phyloP scores from a whole-genome alignment of 169 alveolate genomes.

The Plasmodium billcollinsi region DNA sequence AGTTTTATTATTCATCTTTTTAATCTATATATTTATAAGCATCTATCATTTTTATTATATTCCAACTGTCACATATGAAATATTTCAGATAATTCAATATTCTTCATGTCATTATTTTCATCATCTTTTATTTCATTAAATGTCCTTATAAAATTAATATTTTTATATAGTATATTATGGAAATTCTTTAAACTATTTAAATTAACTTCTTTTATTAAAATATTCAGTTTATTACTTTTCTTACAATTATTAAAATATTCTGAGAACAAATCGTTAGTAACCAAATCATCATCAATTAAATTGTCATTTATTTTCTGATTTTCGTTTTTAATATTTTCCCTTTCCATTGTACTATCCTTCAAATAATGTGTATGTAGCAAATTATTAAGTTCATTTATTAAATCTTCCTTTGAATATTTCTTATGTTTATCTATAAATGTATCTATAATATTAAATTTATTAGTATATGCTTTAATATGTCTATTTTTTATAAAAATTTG shows the following conservation, averaged over 20 bases:
- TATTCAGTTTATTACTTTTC: conserved; percentile 42
- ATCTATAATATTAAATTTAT: conserved; percentile 47
- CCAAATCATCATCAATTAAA: conserved; percentile 53
- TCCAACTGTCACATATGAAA: conserved; percentile 17
- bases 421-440: conserved; percentile 59
- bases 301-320: conserved; percentile 2
- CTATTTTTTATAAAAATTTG: conserved; percentile 19
- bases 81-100: conserved; percentile 22
- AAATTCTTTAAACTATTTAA: conserved; percentile 36
- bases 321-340: neutral
- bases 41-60: too few species aligned
- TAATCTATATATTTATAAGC: too few species aligned
- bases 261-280: conserved; percentile 63
- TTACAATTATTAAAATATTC: conserved; percentile 66
- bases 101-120: neutral
- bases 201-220: conserved; percentile 68
- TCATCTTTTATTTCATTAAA: conserved; percentile 44
- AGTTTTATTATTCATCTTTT: too few species aligned
- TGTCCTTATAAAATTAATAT: conserved; percentile 55
- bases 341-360: neutral
- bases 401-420: conserved; percentile 21
- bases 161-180: conserved; percentile 36
- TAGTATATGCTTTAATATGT: conserved; percentile 25
- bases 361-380: conserved; percentile 30
- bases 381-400: conserved; percentile 36